Evolutionary conservation across 2,329 filamentous ascomycete genomes (phyloP).

Genomic region (Fusarium ramigenum): DNA sequence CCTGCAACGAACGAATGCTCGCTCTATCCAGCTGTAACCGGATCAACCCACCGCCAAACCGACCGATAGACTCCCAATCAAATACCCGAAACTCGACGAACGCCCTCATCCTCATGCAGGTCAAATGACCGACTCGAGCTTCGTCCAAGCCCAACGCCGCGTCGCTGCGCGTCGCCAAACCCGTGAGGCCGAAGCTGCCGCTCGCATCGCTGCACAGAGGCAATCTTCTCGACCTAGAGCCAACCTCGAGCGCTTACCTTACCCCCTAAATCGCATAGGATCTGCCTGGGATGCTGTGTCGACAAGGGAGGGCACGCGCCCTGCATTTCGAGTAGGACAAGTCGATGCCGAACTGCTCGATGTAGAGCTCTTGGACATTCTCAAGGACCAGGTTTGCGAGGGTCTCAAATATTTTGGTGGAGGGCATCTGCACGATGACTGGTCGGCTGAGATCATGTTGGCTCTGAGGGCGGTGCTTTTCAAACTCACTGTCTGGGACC

Average conservation of each 20-base stretch:
- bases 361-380: constrained; percentile 86
- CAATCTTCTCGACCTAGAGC: constrained; percentile 64
- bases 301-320: constrained; percentile 80
- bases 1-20: constrained; percentile 9
- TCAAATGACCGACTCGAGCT: constrained; percentile 68
- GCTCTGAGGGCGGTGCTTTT: constrained; percentile 82
- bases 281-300: constrained; percentile 75
- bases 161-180: constrained; percentile 82
- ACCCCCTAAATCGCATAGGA: constrained; percentile 69
- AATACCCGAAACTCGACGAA: neutral
- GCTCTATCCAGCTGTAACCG: neutral
- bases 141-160: constrained; percentile 89
- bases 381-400: constrained; percentile 87
- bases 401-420: constrained; percentile 87
- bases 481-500: constrained; percentile 96
- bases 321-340: constrained; percentile 92
- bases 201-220: constrained; percentile 60
- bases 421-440: constrained; percentile 81
- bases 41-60: neutral
- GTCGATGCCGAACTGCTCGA: constrained; percentile 96
- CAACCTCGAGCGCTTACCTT: constrained; percentile 66
- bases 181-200: constrained; percentile 73
- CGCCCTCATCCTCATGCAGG: constrained; percentile 47
- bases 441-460: constrained; percentile 85
- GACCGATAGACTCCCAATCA: neutral